A percentile compares a stretch with the other conserved stretches of the same genome.
phyloP scores from a whole-genome alignment of 1,284 basidiomycete species.

The Kalmanozyma brasiliensis region DNA sequence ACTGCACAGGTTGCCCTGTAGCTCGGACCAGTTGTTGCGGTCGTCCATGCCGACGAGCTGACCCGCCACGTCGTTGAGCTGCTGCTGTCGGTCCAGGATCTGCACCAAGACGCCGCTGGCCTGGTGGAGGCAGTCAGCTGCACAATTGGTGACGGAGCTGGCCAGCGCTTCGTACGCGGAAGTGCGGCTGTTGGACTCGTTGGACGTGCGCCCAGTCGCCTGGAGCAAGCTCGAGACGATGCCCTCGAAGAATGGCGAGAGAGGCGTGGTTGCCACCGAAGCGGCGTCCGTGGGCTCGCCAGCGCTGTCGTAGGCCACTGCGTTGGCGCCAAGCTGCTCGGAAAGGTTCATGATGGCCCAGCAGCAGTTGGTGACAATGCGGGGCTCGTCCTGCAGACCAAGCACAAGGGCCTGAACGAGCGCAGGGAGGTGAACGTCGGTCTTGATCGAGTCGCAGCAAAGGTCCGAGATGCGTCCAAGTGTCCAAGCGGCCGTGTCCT shows the following conservation, averaged over 20 bases:
- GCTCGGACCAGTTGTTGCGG: conserved; percentile 97
- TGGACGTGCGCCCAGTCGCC: conserved; percentile 74
- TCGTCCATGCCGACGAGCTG: conserved; percentile 96
- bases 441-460: conserved; percentile 85
- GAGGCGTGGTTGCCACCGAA: conserved; percentile 70
- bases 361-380: conserved; percentile 93
- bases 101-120: conserved; percentile 85
- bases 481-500: conserved; percentile 98
- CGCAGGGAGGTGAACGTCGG: conserved; percentile 85
- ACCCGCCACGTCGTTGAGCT: conserved; percentile 76
- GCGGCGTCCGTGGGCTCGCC: conserved; percentile 72
- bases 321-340: conserved; percentile 59
- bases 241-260: conserved; percentile 90
- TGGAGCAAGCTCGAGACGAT: conserved; percentile 59
- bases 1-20: conserved; percentile 94
- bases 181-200: conserved; percentile 92
- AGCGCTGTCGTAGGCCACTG: conserved; percentile 68
- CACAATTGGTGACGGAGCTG: conserved; percentile 83
- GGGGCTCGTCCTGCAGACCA: conserved; percentile 82
- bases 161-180: conserved; percentile 96
- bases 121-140: conserved; percentile 81
- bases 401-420: conserved; percentile 84
- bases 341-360: conserved; percentile 93
- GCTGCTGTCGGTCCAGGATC: conserved; percentile 88
- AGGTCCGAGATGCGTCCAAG: conserved; percentile 93